These are phyloP conservation scores for Chlamydomonas reinhardtii DNA, from an alignment of 163 green algal species.

Conservation along the genomic window DNA sequence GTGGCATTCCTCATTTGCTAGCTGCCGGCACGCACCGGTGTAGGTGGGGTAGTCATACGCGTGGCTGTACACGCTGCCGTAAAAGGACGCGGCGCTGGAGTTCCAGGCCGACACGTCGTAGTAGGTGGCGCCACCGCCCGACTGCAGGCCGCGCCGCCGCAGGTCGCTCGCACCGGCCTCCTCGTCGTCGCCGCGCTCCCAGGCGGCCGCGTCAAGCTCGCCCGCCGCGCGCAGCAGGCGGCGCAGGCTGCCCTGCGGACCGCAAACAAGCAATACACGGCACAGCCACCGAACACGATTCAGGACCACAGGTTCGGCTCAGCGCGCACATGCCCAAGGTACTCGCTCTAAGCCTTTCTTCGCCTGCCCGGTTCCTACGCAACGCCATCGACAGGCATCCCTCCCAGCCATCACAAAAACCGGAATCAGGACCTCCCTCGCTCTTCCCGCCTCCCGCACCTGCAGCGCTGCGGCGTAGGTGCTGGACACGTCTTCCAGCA, in stretches of 20 bases:
- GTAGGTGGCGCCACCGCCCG: background rate
- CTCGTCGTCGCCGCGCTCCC: background rate
- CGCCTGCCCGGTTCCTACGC: no score
- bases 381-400: no score
- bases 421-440: no score
- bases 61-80: constrained; percentile 37
- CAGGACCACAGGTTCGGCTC: no score
- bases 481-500: background rate
- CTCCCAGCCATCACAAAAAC: no score
- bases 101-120: background rate
- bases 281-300: no score
- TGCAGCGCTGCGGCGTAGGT: constrained; percentile 14
- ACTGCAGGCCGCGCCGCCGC: background rate
- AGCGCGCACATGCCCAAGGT: no score
- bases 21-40: background rate
- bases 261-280: no score
- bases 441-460: no score
- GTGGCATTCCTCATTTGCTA: no score
- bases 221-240: background rate
- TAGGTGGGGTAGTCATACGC: constrained; percentile 38
- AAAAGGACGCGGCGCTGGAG: background rate
- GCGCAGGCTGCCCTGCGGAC: background rate
- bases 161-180: background rate
- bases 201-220: no score
- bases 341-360: no score